Conservation (phyloP, 495 filamentous ascomycete genomes). For the Aspergillus steynii region DNA sequence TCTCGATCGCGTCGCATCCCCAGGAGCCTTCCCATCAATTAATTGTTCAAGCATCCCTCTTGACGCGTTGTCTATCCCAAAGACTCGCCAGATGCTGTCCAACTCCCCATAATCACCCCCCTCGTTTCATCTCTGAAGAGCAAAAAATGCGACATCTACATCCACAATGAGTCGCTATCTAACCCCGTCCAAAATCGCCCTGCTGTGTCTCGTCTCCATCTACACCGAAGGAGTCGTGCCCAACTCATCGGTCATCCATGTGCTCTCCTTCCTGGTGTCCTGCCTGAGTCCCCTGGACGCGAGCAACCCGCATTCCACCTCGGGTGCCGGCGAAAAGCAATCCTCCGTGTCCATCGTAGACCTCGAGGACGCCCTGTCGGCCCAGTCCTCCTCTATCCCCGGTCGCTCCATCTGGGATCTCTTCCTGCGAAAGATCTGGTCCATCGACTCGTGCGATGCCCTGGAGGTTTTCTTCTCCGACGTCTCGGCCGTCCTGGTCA, state of each 20-base stretch:
- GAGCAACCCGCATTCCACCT: constrained; percentile 35
- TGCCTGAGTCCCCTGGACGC: constrained; percentile 59
- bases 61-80: too few relatives aligned
- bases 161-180: constrained; percentile 72
- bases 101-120: too few relatives aligned
- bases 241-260: constrained; percentile 71
- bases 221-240: constrained; percentile 76
- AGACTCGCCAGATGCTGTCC: too few relatives aligned
- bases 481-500: constrained; percentile 57
- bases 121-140: background rate
- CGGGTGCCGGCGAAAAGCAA: constrained; percentile 36
- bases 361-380: constrained; percentile 63
- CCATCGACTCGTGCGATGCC: constrained; percentile 74
- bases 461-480: constrained; percentile 68
- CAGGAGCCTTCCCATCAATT: too few relatives aligned
- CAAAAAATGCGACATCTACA: constrained; percentile 6
- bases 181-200: constrained; percentile 79
- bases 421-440: constrained; percentile 82
- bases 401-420: constrained; percentile 83
- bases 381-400: constrained; percentile 65
- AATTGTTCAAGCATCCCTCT: too few relatives aligned
- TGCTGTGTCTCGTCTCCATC: constrained; percentile 76
- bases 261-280: constrained; percentile 81
- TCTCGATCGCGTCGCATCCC: background rate
- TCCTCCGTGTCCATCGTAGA: constrained; percentile 63